Evolutionary conservation across 1,284 basidiomycete genomes (phyloP), one percentile per base, ranked within the genome.

Genomic region (Microbotryum scabiosae): DNA sequence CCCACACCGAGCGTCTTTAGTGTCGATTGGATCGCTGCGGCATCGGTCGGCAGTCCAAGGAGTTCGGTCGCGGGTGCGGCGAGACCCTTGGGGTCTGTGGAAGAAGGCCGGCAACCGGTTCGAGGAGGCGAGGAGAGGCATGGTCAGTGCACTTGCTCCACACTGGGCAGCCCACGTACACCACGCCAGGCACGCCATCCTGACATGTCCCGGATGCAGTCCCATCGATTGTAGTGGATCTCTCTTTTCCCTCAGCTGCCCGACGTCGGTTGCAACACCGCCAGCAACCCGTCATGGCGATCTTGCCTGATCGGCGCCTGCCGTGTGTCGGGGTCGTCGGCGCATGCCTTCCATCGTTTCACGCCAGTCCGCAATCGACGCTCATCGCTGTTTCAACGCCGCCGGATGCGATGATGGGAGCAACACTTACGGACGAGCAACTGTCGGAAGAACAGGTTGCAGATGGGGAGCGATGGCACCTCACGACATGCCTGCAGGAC

Each of bases 371-470:
- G 30, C 30, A 7, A 9, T 30, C 30, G 30, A 30, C 30, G 8
- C 16, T 18, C 36, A 20, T 30, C 41, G 44, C 21, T 28, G 43
- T 46, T 47, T 41, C 12, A 25, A 30, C 9, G 43, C 26, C 18
- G 25, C 16, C 55, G 25, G 5, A 16, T 12, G 18, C 7, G 5
- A 41, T n/a, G 23, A 59, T 28, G 26, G 43, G 14, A n/a, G n/a
- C 9, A 21, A 6, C 30, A 50, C 54, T 23, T 25, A 52, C 36
- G 46, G 20, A 70, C 58, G 58, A 73, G 74, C 8, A 76, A 65
- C 59, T 76, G 75, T 14, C 67, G 63, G 71, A 78, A 77, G 70
- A 77, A 74, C 55, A 79, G 70, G 66, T 78, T 79, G 68, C 78
- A 79, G 53, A 75, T 70, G 0, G 76, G 75, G 12, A 77, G 63